Evolutionary conservation across 495 filamentous ascomycete genomes (phyloP).

Genomic region (Filosporella fistucella): DNA sequence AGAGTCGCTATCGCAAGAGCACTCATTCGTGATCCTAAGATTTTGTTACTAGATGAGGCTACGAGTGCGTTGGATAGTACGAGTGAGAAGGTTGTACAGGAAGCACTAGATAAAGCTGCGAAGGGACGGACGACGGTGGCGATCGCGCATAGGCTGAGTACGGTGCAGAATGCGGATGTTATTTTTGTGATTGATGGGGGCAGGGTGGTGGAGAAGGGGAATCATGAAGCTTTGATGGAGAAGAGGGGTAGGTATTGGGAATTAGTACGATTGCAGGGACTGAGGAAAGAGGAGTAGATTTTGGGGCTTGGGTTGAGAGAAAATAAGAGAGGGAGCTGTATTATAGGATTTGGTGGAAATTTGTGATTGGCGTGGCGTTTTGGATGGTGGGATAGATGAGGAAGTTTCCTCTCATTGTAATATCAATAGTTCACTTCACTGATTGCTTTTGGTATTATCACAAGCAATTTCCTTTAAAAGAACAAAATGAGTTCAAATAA

Average conservation of each 20-base stretch:
- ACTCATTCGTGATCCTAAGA: conserved; percentile 69
- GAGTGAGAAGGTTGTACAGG: conserved; percentile 25
- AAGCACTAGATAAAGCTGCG: not conserved
- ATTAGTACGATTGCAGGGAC: not conserved
- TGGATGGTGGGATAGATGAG: no score
- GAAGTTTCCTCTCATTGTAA: no score
- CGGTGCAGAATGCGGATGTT: conserved; percentile 66
- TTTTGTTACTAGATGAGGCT: conserved; percentile 70
- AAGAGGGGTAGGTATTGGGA: conserved; percentile 45
- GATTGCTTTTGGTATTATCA: no score
- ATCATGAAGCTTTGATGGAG: conserved; percentile 64
- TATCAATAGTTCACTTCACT: no score
- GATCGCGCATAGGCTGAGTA: conserved; percentile 77
- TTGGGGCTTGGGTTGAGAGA: no score
- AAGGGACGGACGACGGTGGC: conserved; percentile 59
- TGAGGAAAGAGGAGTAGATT: not conserved
- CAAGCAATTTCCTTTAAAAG: no score
- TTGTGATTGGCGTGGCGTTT: no score
- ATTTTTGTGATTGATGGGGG: conserved; percentile 83
- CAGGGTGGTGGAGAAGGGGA: conserved; percentile 78
- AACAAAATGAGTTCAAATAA: no score
- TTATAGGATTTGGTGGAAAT: no score
- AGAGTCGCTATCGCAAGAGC: conserved; percentile 70
- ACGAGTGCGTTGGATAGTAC: conserved; percentile 55
- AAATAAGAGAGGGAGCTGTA: no score